Evolutionary conservation across 192 early-diverging fungal species (phyloP), one percentile per base, ranked within the genome.

Genomic region (Kickxella alabastrina): DNA sequence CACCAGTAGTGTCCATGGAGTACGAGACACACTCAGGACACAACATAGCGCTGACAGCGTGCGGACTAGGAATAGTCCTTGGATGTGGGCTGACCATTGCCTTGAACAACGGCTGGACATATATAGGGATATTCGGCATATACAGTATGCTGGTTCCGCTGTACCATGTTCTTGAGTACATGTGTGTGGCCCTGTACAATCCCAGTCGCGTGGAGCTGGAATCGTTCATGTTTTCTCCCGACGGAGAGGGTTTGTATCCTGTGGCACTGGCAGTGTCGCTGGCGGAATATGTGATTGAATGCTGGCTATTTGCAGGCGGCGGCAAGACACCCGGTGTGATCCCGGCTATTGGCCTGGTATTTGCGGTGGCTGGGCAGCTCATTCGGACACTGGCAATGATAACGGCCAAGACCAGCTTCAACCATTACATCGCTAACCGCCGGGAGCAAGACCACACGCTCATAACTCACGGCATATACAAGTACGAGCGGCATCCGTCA

Each of bases 111-210:
- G 52, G 61, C 8, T 60, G 55, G 45, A 49, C 46, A 6, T 50
- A 69, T 18, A 12, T 47, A 0, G 60, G 75, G 54, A 65, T 56
- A 62, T 57, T 92, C 36, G 88, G 89, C 38, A 34, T 88, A 27
- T 93, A 84, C 56, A 42, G 92, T 13, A 67, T 69, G 2, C 57
- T 80, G 3, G 65, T 95, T 2, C 77, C 83, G 3, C 35, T 85
- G 9, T 97, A 95, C 59, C 95, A 97, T 59, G 68, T 83, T 18
- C 64, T 91, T 18, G 95, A 97, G 65, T 97, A 97, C 54, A 44
- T 92, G 15, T 74, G 82, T 7, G 93, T 91, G 14, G 93, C 92
- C 5, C 71, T 93, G 53, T 90, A 87, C 55, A 85, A 90, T 44
- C 64, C 80, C 6, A 69, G 80, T 24, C 80, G 79, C 35, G 79